phyloP scores from a whole-genome alignment of 2,329 filamentous ascomycete species.

The Fusarium sterilihyphosum region DNA sequence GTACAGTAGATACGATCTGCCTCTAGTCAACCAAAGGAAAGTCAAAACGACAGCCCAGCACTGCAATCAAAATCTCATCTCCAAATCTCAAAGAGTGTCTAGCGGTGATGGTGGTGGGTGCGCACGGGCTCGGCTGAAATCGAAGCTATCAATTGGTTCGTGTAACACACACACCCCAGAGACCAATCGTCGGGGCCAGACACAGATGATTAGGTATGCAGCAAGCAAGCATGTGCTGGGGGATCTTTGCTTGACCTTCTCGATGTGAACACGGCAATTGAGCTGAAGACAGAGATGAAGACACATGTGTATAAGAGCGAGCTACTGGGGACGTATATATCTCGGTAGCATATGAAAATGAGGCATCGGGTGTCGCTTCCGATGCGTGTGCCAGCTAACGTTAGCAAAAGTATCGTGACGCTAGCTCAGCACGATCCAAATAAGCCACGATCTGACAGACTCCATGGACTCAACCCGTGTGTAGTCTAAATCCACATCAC shows the following conservation, averaged over 20 bases:
- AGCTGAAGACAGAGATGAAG: neutral
- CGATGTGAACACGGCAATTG: conserved; percentile 4
- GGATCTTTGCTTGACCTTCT: conserved; percentile 8
- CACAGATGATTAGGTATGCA: neutral
- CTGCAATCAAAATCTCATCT: neutral
- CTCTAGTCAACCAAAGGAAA: neutral
- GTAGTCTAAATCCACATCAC: neutral
- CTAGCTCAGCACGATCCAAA: neutral
- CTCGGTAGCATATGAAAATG: conserved; percentile 2
- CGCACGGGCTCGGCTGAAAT: conserved; percentile 2
- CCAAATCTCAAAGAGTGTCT: neutral
- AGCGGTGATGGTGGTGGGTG: conserved; percentile 30
- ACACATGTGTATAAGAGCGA: neutral
- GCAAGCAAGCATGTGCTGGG: neutral
- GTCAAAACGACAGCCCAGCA: neutral
- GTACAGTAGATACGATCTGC: neutral
- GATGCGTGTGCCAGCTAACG: neutral
- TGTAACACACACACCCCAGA: neutral
- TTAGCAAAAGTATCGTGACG: neutral
- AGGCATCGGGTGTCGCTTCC: neutral
- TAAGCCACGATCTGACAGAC: neutral
- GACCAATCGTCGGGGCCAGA: neutral
- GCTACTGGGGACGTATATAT: neutral
- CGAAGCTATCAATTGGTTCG: neutral
- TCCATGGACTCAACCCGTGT: neutral